phyloP scores from a whole-genome alignment of 2,329 filamentous ascomycete species.

The Alternaria angustiovoidea region DNA sequence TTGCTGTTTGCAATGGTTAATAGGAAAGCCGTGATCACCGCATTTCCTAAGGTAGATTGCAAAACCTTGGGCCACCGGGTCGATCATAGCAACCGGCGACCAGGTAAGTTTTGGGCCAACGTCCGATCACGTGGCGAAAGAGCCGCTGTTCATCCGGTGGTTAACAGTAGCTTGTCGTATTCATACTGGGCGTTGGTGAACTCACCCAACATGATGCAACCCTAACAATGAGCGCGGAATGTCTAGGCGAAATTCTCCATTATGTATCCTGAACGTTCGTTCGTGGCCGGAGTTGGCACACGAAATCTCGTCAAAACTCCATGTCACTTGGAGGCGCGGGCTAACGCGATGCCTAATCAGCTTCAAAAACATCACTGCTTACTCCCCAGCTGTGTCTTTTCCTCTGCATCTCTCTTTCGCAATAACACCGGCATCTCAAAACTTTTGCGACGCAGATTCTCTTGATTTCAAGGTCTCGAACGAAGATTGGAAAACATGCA shows the following conservation, averaged over 20 bases:
- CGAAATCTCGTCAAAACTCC: no score
- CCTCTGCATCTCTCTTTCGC: no score
- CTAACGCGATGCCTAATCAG: not conserved
- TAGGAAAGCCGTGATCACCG: not conserved
- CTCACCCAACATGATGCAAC: not conserved
- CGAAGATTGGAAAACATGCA: no score
- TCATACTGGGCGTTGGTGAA: not conserved
- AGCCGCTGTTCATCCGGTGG: slow-evolving; percentile 12
- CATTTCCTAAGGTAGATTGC: not conserved
- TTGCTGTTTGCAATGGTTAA: not conserved
- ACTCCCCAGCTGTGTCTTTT: no score
- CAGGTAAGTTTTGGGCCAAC: not conserved
- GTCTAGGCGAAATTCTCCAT: not conserved
- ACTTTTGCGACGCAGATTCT: no score
- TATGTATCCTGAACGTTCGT: not conserved
- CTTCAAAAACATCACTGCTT: no score
- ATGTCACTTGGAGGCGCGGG: not conserved
- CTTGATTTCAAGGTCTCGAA: no score
- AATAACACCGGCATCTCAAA: no score
- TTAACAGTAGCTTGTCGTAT: not conserved
- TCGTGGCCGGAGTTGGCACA: not conserved
- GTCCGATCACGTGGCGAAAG: not conserved
- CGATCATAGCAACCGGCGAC: slow-evolving; percentile 3
- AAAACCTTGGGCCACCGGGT: slow-evolving; percentile 3
- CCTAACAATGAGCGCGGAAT: no score